These are phyloP conservation scores for Cynanchum wilfordii DNA, from an alignment of 257 asterid genomes.

Conservation along the genomic window DNA sequence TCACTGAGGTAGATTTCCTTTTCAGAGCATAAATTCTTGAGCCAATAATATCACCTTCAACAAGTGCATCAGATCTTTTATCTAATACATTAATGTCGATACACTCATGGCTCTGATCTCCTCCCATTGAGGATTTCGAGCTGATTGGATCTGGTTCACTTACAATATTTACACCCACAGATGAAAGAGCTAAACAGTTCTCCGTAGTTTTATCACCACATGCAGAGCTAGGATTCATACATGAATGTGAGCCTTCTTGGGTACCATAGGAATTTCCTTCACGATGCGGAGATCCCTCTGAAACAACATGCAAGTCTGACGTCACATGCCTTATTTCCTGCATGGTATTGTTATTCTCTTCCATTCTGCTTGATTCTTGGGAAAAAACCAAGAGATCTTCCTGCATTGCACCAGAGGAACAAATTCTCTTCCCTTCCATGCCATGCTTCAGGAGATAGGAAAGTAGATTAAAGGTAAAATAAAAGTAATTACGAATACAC, in stretches of 20 bases:
- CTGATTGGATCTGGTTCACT: conserved; percentile 16
- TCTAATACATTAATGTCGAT: conserved; percentile 11
- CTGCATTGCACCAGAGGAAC: conserved; percentile 20
- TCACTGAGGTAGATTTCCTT: conserved; percentile 33
- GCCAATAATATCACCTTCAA: conserved; percentile 23
- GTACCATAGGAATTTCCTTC: conserved; percentile 16
- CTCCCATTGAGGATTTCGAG: conserved; percentile 17
- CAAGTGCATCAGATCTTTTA: conserved; percentile 23
- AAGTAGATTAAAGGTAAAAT: conserved; percentile 3
- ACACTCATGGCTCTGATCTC: conserved; percentile 8
- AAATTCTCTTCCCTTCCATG: conserved; percentile 23
- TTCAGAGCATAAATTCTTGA: conserved; percentile 14
- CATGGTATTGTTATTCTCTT: conserved; percentile 9
- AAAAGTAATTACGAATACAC: not conserved
- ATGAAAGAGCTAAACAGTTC: conserved; percentile 11
- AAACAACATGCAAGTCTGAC: conserved; percentile 11
- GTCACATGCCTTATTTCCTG: not conserved
- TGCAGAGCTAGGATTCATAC: conserved; percentile 17
- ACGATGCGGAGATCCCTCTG: conserved; percentile 23
- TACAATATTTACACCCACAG: conserved; percentile 20
- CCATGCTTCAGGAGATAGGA: conserved; percentile 27
- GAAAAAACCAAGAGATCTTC: conserved; percentile 17
- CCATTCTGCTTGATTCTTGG: conserved; percentile 18
- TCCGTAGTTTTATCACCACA: conserved; percentile 25
- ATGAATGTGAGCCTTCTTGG: conserved; percentile 15